These are phyloP conservation scores for Fibroporia radiculosa DNA, from an alignment of 768 basidiomycete genomes.

Conservation along the genomic window DNA sequence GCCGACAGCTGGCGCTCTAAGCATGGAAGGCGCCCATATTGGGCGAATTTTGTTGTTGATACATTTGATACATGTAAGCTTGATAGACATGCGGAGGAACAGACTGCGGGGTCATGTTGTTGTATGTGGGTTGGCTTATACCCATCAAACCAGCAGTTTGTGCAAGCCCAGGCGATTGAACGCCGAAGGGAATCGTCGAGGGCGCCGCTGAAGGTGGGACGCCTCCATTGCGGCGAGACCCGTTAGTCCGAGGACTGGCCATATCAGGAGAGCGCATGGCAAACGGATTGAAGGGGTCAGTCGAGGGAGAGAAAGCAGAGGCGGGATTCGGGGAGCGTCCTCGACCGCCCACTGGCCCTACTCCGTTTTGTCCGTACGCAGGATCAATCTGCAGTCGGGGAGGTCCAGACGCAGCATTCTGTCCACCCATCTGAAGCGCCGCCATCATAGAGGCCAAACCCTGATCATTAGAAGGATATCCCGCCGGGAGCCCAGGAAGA, in stretches of 20 bases:
- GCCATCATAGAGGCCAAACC: conserved; percentile 91
- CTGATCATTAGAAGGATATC: conserved; percentile 78
- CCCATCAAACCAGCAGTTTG: conserved; percentile 52
- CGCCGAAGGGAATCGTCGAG: conserved; percentile 41
- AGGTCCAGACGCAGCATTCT: conserved; percentile 75
- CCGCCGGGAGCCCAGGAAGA: conserved; percentile 69
- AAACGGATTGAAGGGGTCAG: conserved; percentile 55
- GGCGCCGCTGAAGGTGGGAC: conserved; percentile 23
- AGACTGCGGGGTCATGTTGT: conserved; percentile 47
- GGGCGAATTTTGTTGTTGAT: conserved; percentile 66
- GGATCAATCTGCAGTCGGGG: conserved; percentile 69
- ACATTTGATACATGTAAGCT: conserved; percentile 79
- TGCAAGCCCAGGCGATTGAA: conserved; percentile 52
- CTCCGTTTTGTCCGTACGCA: conserved; percentile 35
- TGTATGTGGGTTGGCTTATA: conserved; percentile 62
- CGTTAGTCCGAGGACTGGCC: conserved; percentile 40
- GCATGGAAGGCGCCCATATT: conserved; percentile 68
- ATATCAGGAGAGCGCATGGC: conserved; percentile 42
- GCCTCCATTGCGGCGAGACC: conserved; percentile 40
- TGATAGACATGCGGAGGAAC: conserved; percentile 66
- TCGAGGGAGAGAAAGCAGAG: conserved; percentile 41
- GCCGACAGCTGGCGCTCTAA: conserved; percentile 17
- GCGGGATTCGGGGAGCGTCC: conserved; percentile 37
- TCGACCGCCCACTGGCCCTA: conserved; percentile 30
- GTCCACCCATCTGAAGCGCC: conserved; percentile 83